Evolutionary conservation across 306 rosid genomes (phyloP), one percentile per base, ranked within the genome.

Genomic region (Gleditsia sinensis): DNA sequence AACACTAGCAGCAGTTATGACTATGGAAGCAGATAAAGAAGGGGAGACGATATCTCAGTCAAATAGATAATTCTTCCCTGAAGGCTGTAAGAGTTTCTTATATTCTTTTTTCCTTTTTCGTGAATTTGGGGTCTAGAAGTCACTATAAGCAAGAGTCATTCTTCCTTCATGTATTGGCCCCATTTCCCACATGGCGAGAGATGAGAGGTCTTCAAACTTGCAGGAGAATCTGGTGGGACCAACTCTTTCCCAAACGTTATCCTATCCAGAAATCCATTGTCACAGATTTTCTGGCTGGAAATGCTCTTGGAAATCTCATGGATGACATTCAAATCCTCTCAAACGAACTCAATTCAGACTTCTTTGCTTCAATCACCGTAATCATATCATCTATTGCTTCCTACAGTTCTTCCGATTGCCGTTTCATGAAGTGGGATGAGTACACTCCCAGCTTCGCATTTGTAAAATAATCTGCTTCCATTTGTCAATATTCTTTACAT

Each of bases 261-360:
- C 98, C 90, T 90, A 90, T 90, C 92, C 89, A 88, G 48, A 84
- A 85, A 82, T 84, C 86, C 54, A 67, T 36, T 75, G 83, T 77
- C 83, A 80, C 83, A 78, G 78, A 36, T 51, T 66, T 42, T 69
- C 79, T 84, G 89, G 93, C 56, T 51, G 50, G 32, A 74, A 81
- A 57, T 82, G 40, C 77, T 71, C 63, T 43, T 14, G 24, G n/a
- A 75, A 78, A 82, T 77, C 81, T 86, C 90, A 76, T 87, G 96
- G 89, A 83, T 84, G 50, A 75, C 80, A 81, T 79, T 86, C 88
- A 83, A 76, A 71, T 77, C 67, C 72, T 25, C 83, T 50, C 73
- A 62, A 54, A 34, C 32, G 20, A 30, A 9, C 59, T 28, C 46
- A 39, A 19, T 54, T 40, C 72, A 19, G 39, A 21, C 65, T 37